Base-by-base conservation (phyloP, 2,329 filamentous ascomycete genomes). In the Meredithiella fracta region DNA sequence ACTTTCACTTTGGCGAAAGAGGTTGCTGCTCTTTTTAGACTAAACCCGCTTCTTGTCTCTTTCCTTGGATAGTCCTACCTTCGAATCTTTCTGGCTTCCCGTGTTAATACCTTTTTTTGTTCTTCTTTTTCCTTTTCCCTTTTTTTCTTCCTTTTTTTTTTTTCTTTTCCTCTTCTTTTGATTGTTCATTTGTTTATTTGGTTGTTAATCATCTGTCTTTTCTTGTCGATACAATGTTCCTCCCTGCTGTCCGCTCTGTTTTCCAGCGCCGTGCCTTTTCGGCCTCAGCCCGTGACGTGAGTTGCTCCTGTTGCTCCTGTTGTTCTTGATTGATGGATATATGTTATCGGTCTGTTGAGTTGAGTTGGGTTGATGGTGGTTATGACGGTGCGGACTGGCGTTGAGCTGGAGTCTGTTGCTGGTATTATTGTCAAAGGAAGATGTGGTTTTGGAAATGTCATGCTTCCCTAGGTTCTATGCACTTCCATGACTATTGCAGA, bases 181-280 rank as follows among this genome's bases (percentile, higher is more conserved):
- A 42, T 51, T 20, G 23, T 47, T 22, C n/a, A 53, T 57, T 60
- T 59, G 29, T 34, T 34, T 34, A 34, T 34, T 34, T 34, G 29
- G 29, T 34, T 34, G 29, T 34, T 34, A 34, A 34, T 34, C 29
- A 34, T 34, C 29, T 61, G 60, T 57, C 58, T 58, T 57, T 58
- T 58, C 59, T 56, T 53, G 56, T 59, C 58, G 37, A 14, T 59
- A 61, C 60, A 61, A 90, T 94, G 87, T 91, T 91, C 71, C 79
- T 83, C 67, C 76, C 37, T 37, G 15, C 47, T 51, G 23, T 79
- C 53, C 54, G 53, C 69, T 76, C 79, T 62, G 75, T 68, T 63
- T 74, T 84, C 70, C 85, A 88, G 76, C 79, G 81, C 73, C 81
- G 86, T 67, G 83, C 85, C 69, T 90, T 90, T 74, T 88, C 86